Evolutionary conservation across 768 basidiomycete species (phyloP).

Genomic region (Tulasnella sp.): DNA sequence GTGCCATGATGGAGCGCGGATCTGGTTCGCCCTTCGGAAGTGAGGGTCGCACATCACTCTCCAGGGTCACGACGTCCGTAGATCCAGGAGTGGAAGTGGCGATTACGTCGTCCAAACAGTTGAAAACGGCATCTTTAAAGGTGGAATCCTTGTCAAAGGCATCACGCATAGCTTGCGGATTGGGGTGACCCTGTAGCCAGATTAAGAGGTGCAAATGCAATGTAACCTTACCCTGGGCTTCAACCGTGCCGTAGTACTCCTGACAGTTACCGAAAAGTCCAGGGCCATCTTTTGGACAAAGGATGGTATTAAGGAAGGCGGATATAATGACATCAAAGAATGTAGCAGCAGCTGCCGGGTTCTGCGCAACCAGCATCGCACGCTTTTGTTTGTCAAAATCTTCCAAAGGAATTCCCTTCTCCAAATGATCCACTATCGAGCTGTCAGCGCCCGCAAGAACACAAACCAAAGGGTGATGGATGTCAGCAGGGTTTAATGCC

Average conservation of each 20-base stretch:
- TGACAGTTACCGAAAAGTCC: conserved; percentile 22
- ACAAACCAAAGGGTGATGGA: conserved; percentile 50
- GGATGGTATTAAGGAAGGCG: conserved; percentile 41
- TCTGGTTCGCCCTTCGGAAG: not conserved
- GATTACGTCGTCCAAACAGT: not conserved
- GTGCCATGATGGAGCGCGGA: not conserved
- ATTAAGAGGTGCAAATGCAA: conserved; percentile 23
- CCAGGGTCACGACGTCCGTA: not conserved
- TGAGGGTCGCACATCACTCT: not conserved
- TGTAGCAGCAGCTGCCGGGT: conserved; percentile 48
- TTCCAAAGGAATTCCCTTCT: not conserved
- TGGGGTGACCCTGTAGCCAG: conserved; percentile 23
- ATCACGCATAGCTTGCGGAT: conserved; percentile 26
- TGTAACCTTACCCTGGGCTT: conserved; percentile 27
- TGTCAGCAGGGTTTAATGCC: conserved; percentile 53
- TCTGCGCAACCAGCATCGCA: conserved; percentile 45
- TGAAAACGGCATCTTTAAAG: not conserved
- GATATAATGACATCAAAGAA: conserved; percentile 52
- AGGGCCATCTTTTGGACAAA: conserved; percentile 1
- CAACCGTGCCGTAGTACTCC: conserved; percentile 26
- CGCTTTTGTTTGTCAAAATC: conserved; percentile 41
- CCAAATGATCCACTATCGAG: conserved; percentile 45
- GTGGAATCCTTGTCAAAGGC: not conserved
- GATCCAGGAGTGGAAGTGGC: not conserved
- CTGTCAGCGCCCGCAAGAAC: conserved; percentile 48